A percentile compares a stretch with the other conserved stretches of the same genome.
phyloP scores from a whole-genome alignment of 805 yeast genomes.

The Saccharomycopsis amapae region DNA sequence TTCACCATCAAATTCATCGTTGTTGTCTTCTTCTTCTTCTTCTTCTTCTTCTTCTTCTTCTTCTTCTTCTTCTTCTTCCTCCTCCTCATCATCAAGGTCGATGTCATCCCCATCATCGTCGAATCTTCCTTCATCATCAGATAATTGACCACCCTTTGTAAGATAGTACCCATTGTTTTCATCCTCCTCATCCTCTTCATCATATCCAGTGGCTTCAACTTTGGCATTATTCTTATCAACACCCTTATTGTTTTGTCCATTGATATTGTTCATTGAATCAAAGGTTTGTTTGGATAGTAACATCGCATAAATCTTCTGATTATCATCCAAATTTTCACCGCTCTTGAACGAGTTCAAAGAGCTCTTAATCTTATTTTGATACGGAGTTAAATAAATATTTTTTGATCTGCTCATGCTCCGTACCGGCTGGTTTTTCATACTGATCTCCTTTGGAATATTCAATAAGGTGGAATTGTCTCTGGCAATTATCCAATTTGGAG shows the following conservation, averaged over 20 bases:
- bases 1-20: not conserved
- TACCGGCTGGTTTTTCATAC: constrained; percentile 13
- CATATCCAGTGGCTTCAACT: constrained; percentile 2
- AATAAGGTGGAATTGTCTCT: constrained; percentile 21
- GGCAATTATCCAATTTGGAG: constrained; percentile 23
- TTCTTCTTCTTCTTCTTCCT: constrained; percentile 7
- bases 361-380: constrained; percentile 14
- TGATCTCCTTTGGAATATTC: constrained; percentile 19
- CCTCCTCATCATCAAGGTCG: constrained; percentile 9
- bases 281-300: constrained; percentile 13
- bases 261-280: constrained; percentile 12
- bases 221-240: not conserved
- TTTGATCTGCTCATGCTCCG: constrained; percentile 18
- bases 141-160: constrained; percentile 13
- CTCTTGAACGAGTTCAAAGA: constrained; percentile 15
- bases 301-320: constrained; percentile 18
- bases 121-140: constrained; percentile 20
- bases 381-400: constrained; percentile 18
- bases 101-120: constrained; percentile 12
- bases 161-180: constrained; percentile 7
- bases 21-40: constrained; percentile 11
- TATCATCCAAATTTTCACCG: constrained; percentile 14
- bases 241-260: not conserved
- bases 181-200: constrained; percentile 13
- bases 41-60: constrained; percentile 8